Conservation (phyloP, 768 basidiomycete genomes). For the Termitomyces sp. region DNA sequence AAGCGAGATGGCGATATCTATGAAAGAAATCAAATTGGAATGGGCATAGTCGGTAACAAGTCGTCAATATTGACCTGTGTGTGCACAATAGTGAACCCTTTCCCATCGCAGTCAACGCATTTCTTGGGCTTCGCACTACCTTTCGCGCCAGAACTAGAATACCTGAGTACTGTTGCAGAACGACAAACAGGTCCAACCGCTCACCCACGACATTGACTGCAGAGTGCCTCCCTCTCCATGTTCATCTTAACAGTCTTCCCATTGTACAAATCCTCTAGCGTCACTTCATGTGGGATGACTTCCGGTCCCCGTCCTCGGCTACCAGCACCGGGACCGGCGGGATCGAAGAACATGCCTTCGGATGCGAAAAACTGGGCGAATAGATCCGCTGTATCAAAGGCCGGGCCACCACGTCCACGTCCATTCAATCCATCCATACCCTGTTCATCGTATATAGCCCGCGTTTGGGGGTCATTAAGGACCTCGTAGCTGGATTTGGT, state of each 20-base stretch:
- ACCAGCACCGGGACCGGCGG: slow-evolving; percentile 44
- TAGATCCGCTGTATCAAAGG: slow-evolving; percentile 61
- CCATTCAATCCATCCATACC: slow-evolving; percentile 69
- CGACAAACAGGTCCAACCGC: slow-evolving; percentile 11
- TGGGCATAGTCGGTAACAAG: background rate
- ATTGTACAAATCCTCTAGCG: slow-evolving; percentile 89
- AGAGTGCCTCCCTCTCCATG: slow-evolving; percentile 82
- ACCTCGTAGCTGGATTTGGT: slow-evolving; percentile 67
- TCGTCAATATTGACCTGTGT: slow-evolving; percentile 38
- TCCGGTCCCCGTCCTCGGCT: slow-evolving; percentile 63
- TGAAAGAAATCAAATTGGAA: background rate
- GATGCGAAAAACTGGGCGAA: slow-evolving; percentile 72
- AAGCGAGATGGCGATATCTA: slow-evolving; percentile 43
- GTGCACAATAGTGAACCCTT: slow-evolving; percentile 66
- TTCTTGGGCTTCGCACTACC: slow-evolving; percentile 81
- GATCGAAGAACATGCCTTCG: slow-evolving; percentile 57
- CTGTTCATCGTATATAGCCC: slow-evolving; percentile 68
- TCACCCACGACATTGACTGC: slow-evolving; percentile 78
- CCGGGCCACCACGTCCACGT: slow-evolving; percentile 36
- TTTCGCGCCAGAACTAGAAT: slow-evolving; percentile 70
- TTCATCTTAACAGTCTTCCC: slow-evolving; percentile 88
- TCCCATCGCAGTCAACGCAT: slow-evolving; percentile 80
- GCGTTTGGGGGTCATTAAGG: slow-evolving; percentile 62
- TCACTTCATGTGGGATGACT: slow-evolving; percentile 76
- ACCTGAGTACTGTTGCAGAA: background rate